A percentile compares a stretch with the other conserved stretches of the same genome.
phyloP scores from a whole-genome alignment of 352 stramenopile genomes.

The Phytopythium helicoides region DNA sequence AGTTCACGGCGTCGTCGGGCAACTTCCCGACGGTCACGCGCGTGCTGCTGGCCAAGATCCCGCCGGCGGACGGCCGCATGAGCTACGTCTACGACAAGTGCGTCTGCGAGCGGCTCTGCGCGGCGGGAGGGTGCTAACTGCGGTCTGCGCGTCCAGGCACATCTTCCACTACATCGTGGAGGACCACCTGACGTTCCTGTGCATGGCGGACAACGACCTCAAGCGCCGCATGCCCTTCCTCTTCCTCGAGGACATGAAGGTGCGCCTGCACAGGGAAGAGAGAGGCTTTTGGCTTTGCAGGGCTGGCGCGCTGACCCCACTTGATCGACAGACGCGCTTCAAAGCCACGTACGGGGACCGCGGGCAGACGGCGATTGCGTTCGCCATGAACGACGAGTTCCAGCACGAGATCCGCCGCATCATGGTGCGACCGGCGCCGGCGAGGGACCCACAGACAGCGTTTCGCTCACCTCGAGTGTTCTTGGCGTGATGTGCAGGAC shows the following conservation, averaged over 20 bases:
- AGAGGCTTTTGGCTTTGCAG: background rate
- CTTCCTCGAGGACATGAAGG: slow-evolving; percentile 98
- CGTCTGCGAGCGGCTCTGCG: no score
- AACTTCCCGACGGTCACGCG: slow-evolving; percentile 99
- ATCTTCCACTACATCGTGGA: slow-evolving; percentile 97
- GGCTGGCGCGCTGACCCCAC: background rate
- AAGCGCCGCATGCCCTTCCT: slow-evolving; percentile 96
- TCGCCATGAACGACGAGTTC: slow-evolving; percentile 98
- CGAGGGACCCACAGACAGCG: background rate
- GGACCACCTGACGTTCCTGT: slow-evolving; percentile 96
- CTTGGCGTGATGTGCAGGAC: slow-evolving; percentile 51
- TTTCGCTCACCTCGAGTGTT: background rate
- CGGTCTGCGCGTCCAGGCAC: slow-evolving; percentile 31
- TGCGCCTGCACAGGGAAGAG: background rate
- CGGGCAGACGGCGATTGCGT: slow-evolving; percentile 93
- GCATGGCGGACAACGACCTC: slow-evolving; percentile 95
- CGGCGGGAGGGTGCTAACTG: background rate
- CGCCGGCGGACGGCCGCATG: slow-evolving; percentile 91
- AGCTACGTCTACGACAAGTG: slow-evolving; percentile 98
- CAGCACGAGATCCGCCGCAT: slow-evolving; percentile 91
- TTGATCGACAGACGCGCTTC: slow-evolving; percentile 81
- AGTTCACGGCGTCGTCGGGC: slow-evolving; percentile 95
- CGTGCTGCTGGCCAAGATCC: slow-evolving; percentile 97
- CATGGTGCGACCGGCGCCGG: slow-evolving; percentile 65
- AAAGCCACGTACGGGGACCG: slow-evolving; percentile 75